phyloP scores from a whole-genome alignment of 768 basidiomycete species.

The Tylopilus subfusipes region DNA sequence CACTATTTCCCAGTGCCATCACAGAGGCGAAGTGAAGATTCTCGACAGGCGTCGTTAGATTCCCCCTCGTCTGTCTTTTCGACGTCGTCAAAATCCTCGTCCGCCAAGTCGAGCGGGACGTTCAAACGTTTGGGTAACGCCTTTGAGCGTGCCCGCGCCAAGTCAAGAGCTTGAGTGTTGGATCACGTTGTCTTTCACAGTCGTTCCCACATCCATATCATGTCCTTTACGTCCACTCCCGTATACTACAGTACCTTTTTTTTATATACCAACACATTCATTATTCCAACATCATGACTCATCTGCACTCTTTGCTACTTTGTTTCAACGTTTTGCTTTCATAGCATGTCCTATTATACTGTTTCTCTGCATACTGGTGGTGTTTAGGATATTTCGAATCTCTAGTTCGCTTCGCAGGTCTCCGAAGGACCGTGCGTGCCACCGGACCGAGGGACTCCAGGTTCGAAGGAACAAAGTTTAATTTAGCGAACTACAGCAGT shows the following conservation, averaged over 20 bases:
- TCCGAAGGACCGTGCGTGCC: not conserved
- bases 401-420: not conserved
- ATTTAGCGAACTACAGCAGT: not conserved
- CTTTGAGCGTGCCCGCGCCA: slow-evolving; percentile 22
- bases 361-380: not conserved
- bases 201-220: slow-evolving; percentile 4
- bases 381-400: slow-evolving; percentile 3
- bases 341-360: slow-evolving; percentile 18
- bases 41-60: slow-evolving; percentile 25
- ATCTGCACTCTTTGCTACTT: not conserved
- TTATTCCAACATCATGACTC: slow-evolving; percentile 13
- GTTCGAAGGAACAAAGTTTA: slow-evolving; percentile 14
- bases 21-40: slow-evolving; percentile 31
- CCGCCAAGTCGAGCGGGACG: slow-evolving; percentile 21
- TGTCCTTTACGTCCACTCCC: slow-evolving; percentile 8
- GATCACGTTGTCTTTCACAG: not conserved
- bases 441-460: not conserved
- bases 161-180: slow-evolving; percentile 15
- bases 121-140: slow-evolving; percentile 19
- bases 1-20: slow-evolving; percentile 35
- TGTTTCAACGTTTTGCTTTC: not conserved
- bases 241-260: slow-evolving; percentile 1
- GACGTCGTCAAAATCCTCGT: slow-evolving; percentile 15
- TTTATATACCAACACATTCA: slow-evolving; percentile 12
- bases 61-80: slow-evolving; percentile 29